Conservation (phyloP, 139 green algal genomes). For the Chlorella sp. region DNA sequence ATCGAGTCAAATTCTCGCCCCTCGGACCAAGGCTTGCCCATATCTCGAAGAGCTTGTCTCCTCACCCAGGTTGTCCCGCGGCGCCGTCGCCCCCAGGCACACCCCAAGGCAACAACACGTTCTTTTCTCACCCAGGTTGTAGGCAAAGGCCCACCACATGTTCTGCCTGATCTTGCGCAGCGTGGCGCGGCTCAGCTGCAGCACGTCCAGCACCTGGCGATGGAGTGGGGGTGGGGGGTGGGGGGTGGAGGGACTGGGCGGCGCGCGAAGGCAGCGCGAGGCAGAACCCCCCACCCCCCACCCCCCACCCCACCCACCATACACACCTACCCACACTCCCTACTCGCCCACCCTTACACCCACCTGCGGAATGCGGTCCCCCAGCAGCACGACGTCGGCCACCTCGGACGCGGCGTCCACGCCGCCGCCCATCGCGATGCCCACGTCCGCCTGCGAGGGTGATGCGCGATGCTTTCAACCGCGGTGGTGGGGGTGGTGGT, state of each 20-base stretch:
- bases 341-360: neutral
- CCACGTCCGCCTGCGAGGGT: constrained; percentile 72
- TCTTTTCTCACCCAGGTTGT: constrained; percentile 69
- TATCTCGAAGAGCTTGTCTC: no score
- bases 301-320: neutral
- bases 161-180: constrained; percentile 90
- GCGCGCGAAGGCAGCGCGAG: neutral
- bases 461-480: no score
- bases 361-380: constrained; percentile 73
- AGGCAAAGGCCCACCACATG: constrained; percentile 87
- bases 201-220: constrained; percentile 75
- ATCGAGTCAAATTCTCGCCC: no score
- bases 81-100: no score
- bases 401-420: constrained; percentile 67
- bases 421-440: constrained; percentile 85
- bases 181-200: constrained; percentile 73
- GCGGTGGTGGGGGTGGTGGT: neutral
- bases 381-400: constrained; percentile 78
- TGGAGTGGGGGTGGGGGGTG: neutral
- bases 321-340: neutral
- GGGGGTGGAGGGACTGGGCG: neutral
- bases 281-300: neutral
- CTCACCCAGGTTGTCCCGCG: no score
- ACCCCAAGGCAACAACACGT: neutral
- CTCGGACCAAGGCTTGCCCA: no score